A percentile compares a stretch with the other conserved stretches of the same genome.
phyloP scores from a whole-genome alignment of 2,329 filamentous ascomycete species.

The Aspergillus fructus region DNA sequence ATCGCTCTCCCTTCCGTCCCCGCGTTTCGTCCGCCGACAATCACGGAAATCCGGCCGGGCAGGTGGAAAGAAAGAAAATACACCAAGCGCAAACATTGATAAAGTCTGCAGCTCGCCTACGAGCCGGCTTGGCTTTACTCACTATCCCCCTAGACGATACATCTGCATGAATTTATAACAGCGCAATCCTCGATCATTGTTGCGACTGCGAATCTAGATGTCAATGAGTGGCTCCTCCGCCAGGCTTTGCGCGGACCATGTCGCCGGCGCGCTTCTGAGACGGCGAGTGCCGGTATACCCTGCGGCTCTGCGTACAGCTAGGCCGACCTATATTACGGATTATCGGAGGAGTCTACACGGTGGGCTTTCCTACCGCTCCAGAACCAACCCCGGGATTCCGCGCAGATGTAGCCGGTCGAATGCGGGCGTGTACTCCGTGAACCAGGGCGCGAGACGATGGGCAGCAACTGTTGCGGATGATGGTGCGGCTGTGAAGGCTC shows the following conservation, averaged over 20 bases:
- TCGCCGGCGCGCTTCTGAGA: constrained; percentile 26
- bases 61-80: not conserved
- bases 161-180: not conserved
- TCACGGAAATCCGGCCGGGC: constrained; percentile 9
- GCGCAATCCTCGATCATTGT: not conserved
- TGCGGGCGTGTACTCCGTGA: not conserved
- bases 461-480: constrained; percentile 15
- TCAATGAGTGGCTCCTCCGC: constrained; percentile 33
- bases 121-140: not conserved
- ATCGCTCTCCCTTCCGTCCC: constrained; percentile 1
- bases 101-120: not conserved
- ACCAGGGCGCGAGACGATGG: constrained; percentile 15
- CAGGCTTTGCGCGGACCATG: constrained; percentile 30
- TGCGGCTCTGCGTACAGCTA: constrained; percentile 20
- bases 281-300: constrained; percentile 19
- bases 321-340: constrained; percentile 19
- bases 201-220: constrained; percentile 2
- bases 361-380: not conserved
- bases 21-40: constrained; percentile 15
- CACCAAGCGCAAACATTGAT: not conserved
- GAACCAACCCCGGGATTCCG: not conserved
- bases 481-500: constrained; percentile 6
- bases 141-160: not conserved
- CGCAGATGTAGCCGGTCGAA: constrained; percentile 2
- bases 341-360: constrained; percentile 19